Evolutionary conservation across 2,329 filamentous ascomycete species (phyloP), one percentile per base, ranked within the genome.

Genomic region (Microascus cirrosus): DNA sequence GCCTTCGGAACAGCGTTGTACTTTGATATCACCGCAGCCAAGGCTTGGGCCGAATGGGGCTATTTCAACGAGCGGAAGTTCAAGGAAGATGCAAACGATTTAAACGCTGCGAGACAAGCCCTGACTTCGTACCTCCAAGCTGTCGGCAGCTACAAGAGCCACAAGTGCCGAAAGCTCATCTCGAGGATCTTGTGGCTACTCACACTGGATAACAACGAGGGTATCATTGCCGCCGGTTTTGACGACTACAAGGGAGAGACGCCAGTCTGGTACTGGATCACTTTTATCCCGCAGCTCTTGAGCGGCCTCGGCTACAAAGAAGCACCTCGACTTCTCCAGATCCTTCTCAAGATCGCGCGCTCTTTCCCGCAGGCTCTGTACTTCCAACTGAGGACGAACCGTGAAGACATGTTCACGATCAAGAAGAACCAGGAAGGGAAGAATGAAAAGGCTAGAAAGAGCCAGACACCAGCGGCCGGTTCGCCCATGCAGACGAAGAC

Each of bases 191-290:
- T 99, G 54, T 99, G 94, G 94, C 79, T 99, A 53, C 81, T 99
- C 52, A 97, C 93, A 71, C 77, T 99, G 63, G 94, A 99, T 67
- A 91, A 96, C 66, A 79, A 89, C 0, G 90, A 90, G 67, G 90
- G 90, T 13, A 86, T 82, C 42, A 86, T 99, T 60, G 87, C 90
- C 0, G 79, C 84, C 64, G 90, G 93, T 13, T 99, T 96, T 63
- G 90, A 96, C 63, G 90, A 93, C 64, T 99, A 94, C 75, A 96
- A 97, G 76, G 94, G 94, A 56, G 95, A 99, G 65, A 95, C 91
- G 2, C 91, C 92, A 0, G 90, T 95, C 13, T 99, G 94, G 94
- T 99, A 97, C 74, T 99, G 94, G 94, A 96, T 97, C 64, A 97
- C 93, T 0, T 99, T 95, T 70, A 97, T 99, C 62, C 94, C 94